phyloP scores from a whole-genome alignment of 225 moss, liverwort and hornwort genomes.

The Marchantia polymorpha region DNA sequence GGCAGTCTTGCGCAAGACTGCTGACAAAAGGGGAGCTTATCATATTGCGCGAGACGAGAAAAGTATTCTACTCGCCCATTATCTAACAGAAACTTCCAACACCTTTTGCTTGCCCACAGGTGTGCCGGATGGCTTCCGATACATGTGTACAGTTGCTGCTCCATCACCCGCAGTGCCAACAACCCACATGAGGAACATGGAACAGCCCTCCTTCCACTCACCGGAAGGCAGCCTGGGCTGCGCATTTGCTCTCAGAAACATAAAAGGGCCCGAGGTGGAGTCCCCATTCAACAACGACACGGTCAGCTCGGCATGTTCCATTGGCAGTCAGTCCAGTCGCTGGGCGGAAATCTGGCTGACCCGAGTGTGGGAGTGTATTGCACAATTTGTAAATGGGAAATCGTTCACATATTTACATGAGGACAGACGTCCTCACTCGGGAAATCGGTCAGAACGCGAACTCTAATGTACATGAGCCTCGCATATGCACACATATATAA shows the following conservation, averaged over 20 bases:
- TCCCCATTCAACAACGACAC: neutral
- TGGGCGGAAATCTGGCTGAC: neutral
- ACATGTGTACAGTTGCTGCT: neutral
- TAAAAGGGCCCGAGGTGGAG: neutral
- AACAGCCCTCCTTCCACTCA: neutral
- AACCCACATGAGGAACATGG: slow-evolving; percentile 13
- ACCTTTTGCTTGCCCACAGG: slow-evolving; percentile 7
- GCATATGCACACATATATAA: neutral
- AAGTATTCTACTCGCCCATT: neutral
- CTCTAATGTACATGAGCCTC: slow-evolving; percentile 15
- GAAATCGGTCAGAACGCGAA: neutral
- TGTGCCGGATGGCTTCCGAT: neutral
- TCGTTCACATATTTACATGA: slow-evolving; percentile 1
- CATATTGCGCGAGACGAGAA: neutral
- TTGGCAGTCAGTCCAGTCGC: neutral
- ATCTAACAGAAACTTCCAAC: too few relatives aligned
- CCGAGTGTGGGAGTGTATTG: neutral
- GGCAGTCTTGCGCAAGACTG: neutral
- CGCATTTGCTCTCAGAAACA: neutral
- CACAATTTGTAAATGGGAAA: neutral
- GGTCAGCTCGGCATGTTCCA: slow-evolving; percentile 1
- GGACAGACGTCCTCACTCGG: neutral
- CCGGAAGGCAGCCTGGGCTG: neutral
- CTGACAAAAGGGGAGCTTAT: slow-evolving; percentile 1
- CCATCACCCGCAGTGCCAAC: neutral